Evolutionary conservation across 208 protist genomes (phyloP).

Genomic region (Trichomonas vaginalis): DNA sequence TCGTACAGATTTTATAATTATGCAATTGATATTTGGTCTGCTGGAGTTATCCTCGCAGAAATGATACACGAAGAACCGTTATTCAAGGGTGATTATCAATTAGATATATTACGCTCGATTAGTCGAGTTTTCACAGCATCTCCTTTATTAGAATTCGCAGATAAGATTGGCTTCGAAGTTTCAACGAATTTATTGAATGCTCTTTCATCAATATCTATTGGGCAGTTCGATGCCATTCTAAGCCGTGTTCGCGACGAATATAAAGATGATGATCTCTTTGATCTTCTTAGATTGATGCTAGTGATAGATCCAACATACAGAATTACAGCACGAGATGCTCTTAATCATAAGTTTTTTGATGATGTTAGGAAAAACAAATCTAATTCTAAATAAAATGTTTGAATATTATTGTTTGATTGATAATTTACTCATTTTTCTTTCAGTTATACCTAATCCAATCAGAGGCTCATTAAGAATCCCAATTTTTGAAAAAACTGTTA

Average conservation of each 20-base stretch:
- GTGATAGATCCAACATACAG: background rate
- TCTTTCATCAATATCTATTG: background rate
- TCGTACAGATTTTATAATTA: background rate
- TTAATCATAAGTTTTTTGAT: background rate
- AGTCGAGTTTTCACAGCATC: background rate
- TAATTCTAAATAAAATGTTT: background rate
- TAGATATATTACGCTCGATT: background rate
- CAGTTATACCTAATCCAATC: too few species aligned
- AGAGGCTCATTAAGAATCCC: too few species aligned
- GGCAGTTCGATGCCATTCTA: background rate
- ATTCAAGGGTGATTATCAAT: background rate
- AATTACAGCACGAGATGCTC: background rate
- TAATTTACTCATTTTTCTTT: too few species aligned
- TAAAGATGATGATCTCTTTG: background rate
- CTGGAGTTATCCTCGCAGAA: background rate
- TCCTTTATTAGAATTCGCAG: background rate
- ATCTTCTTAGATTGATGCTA: background rate
- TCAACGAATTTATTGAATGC: background rate
- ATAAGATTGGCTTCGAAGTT: background rate
- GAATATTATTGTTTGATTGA: background rate
- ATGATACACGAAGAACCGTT: background rate
- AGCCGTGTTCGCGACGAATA: background rate
- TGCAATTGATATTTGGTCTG: background rate
- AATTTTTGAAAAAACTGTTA: too few species aligned
- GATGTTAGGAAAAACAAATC: background rate